Conservation (phyloP, 352 stramenopile genomes). For the Stramenopiles sp. region DNA sequence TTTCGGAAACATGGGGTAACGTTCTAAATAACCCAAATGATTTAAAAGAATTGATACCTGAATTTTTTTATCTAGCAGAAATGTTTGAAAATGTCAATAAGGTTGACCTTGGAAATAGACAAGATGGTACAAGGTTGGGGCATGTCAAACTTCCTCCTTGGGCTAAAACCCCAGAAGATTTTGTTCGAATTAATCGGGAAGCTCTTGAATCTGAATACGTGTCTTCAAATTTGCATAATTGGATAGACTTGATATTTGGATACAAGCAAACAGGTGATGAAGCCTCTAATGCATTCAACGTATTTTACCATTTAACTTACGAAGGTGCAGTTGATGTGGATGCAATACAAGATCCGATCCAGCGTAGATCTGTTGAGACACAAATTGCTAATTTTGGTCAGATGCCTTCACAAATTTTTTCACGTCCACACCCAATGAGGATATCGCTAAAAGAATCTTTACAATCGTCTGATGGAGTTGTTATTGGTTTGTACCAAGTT, state of each 20-base stretch:
- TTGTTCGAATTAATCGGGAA: constrained; percentile 42
- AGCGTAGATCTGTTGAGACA: constrained; percentile 72
- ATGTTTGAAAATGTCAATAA: constrained; percentile 64
- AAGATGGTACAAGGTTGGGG: constrained; percentile 54
- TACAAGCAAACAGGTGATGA: constrained; percentile 45
- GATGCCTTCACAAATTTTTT: constrained; percentile 51
- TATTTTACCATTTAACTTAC: constrained; percentile 67
- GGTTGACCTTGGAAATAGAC: constrained; percentile 35
- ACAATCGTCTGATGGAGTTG: neutral
- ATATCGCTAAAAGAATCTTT: neutral
- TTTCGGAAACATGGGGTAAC: constrained; percentile 64
- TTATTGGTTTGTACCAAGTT: neutral
- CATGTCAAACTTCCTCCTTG: constrained; percentile 81
- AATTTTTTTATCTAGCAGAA: constrained; percentile 75
- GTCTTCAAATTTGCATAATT: constrained; percentile 42
- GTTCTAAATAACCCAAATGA: constrained; percentile 64
- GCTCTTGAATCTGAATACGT: constrained; percentile 49
- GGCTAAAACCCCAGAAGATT: constrained; percentile 48
- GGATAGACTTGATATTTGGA: constrained; percentile 57
- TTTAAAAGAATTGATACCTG: constrained; percentile 73
- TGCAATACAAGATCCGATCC: constrained; percentile 55
- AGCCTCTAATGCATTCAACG: constrained; percentile 44
- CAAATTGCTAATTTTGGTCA: constrained; percentile 79
- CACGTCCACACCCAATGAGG: constrained; percentile 37
- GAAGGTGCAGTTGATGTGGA: constrained; percentile 58